Evolutionary conservation across 495 filamentous ascomycete genomes (phyloP).

Genomic region (Penicillium maclennaniae): DNA sequence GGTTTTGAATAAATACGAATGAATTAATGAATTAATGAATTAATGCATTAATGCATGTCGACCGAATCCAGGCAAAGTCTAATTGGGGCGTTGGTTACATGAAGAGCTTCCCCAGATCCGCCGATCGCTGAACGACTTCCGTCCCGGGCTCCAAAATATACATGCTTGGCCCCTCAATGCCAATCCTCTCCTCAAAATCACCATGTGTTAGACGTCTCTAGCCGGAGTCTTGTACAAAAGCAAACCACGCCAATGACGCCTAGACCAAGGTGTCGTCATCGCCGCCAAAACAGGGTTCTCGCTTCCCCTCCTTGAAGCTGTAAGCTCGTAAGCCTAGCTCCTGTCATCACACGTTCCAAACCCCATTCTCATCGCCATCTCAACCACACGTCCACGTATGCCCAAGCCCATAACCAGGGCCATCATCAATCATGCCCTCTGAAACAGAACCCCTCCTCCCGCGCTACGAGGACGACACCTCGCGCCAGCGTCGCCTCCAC

Average conservation of each 20-base stretch:
- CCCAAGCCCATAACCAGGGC: background rate
- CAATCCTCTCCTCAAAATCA: too few species aligned
- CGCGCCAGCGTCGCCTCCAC: constrained; percentile 69
- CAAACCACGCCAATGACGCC: background rate
- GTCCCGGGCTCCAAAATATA: background rate
- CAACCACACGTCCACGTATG: background rate
- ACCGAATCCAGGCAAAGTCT: background rate
- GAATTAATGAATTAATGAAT: background rate
- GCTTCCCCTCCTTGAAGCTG: background rate
- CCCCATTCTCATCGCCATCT: too few species aligned
- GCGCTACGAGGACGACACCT: constrained; percentile 79
- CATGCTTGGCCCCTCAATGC: background rate
- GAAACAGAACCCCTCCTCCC: constrained; percentile 78
- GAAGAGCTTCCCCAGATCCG: background rate
- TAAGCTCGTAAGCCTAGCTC: background rate
- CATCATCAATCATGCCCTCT: constrained; percentile 41
- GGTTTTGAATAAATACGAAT: background rate
- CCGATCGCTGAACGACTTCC: background rate
- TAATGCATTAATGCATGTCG: background rate
- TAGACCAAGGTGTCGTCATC: background rate
- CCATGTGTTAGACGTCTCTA: too few species aligned
- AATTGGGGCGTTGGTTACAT: background rate
- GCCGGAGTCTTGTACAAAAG: background rate
- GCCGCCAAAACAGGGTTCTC: background rate
- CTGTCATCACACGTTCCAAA: background rate